Evolutionary conservation across 2,329 filamentous ascomycete genomes (phyloP).

Genomic region (Tympanopsis confertula): DNA sequence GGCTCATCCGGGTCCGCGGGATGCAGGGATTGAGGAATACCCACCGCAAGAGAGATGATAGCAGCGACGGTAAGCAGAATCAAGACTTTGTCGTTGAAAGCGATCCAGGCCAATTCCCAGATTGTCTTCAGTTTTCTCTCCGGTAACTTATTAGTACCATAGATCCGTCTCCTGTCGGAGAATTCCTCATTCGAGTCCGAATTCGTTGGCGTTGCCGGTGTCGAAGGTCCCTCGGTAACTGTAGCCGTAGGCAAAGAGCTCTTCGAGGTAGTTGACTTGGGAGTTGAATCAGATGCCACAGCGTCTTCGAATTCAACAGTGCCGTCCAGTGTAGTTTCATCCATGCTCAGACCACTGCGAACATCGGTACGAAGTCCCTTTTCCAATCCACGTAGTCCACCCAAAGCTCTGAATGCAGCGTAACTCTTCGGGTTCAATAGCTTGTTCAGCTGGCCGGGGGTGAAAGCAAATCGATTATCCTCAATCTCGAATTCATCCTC

Average conservation of each 20-base stretch:
- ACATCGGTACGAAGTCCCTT: constrained; percentile 60
- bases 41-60: constrained; percentile 62
- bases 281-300: constrained; percentile 20
- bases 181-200: constrained; percentile 18
- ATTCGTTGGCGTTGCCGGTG: constrained; percentile 2
- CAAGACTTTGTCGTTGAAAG: constrained; percentile 71
- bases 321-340: constrained; percentile 56
- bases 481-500: constrained; percentile 58
- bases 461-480: constrained; percentile 62
- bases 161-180: constrained; percentile 57
- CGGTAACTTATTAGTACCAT: constrained; percentile 56
- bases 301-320: constrained; percentile 58
- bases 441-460: constrained; percentile 64
- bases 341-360: constrained; percentile 53
- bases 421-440: constrained; percentile 71
- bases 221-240: constrained; percentile 13
- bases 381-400: constrained; percentile 61
- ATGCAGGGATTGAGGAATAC: constrained; percentile 61
- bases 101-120: constrained; percentile 63
- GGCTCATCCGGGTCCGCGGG: constrained; percentile 27
- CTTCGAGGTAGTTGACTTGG: constrained; percentile 15
- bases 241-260: constrained; percentile 8
- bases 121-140: constrained; percentile 61
- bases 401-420: constrained; percentile 63
- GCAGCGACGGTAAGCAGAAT: constrained; percentile 62